phyloP scores from a whole-genome alignment of 169 alveolate species.

The Amoebophrya sp. region DNA sequence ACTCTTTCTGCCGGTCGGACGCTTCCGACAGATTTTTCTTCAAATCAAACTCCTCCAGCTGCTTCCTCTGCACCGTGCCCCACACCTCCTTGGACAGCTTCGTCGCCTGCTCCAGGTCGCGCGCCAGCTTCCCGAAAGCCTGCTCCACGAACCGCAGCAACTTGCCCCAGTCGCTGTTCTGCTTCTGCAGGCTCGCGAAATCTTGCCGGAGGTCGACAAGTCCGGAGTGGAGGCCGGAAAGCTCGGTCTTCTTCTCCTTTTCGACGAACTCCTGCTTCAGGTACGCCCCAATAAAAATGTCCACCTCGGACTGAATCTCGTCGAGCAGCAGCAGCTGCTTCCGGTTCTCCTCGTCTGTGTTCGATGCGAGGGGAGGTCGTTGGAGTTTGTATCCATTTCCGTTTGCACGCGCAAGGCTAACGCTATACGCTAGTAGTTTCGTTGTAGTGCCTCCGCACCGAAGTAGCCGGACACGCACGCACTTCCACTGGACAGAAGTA shows the following conservation, averaged over 20 bases:
- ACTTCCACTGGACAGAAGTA: too few relatives aligned
- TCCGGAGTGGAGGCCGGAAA: background rate
- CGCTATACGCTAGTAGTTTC: too few relatives aligned
- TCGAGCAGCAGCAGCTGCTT: background rate
- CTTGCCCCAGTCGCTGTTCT: background rate
- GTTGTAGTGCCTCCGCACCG: too few relatives aligned
- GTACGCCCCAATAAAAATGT: background rate
- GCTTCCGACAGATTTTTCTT: background rate
- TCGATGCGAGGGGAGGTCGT: too few relatives aligned
- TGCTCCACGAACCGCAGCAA: background rate
- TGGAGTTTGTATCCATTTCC: too few relatives aligned
- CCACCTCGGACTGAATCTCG: background rate
- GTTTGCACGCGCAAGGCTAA: too few relatives aligned
- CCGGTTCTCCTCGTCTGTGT: background rate
- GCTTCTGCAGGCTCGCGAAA: background rate
- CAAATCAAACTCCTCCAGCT: background rate
- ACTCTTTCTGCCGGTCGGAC: background rate
- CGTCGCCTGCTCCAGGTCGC: background rate
- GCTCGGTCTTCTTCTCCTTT: background rate
- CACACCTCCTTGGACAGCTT: background rate
- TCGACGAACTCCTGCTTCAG: background rate
- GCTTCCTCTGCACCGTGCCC: background rate
- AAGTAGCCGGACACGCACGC: too few relatives aligned
- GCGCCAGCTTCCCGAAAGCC: background rate
- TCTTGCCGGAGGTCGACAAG: background rate